Evolutionary conservation across 2,329 filamentous ascomycete species (phyloP).

Genomic region (Chaetomiaceae sp.): DNA sequence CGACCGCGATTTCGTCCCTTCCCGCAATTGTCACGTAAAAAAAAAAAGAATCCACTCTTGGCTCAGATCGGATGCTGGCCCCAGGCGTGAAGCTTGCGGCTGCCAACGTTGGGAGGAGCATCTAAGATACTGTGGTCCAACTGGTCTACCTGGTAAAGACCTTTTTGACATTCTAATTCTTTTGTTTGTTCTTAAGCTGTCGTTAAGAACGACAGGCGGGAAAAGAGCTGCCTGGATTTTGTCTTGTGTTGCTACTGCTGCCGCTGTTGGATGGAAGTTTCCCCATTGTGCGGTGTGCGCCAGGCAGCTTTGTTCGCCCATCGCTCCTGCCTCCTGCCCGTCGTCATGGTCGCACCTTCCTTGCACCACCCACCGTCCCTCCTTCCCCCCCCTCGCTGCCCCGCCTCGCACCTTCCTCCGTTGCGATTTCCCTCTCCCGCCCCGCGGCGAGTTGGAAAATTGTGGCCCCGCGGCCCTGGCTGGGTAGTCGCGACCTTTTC

Average conservation of each 20-base stretch:
- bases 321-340: not conserved
- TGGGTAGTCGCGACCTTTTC: not conserved
- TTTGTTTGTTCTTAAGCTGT: not conserved
- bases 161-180: slow-evolving; percentile 7
- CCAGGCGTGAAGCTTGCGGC: not conserved
- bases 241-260: not conserved
- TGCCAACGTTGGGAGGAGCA: slow-evolving; percentile 1
- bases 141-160: slow-evolving; percentile 14
- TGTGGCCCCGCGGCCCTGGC: not conserved
- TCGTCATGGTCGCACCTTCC: not conserved
- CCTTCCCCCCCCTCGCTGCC: not conserved
- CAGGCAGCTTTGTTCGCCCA: not conserved
- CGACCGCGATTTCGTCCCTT: slow-evolving; percentile 6
- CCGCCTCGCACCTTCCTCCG: not conserved
- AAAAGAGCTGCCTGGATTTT: not conserved
- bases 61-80: not conserved
- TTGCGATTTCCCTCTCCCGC: not conserved
- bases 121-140: not conserved
- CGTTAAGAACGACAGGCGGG: slow-evolving; percentile 3
- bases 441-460: not conserved
- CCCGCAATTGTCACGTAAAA: not conserved
- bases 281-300: slow-evolving; percentile 1
- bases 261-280: slow-evolving; percentile 3
- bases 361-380: not conserved
- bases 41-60: not conserved